Percentiles rank a stretch among this genome's conserved stretches.
These are phyloP conservation scores for Phellopilus nigrolimitatus DNA, from an alignment of 1,284 basidiomycete species.

Conservation along the genomic window DNA sequence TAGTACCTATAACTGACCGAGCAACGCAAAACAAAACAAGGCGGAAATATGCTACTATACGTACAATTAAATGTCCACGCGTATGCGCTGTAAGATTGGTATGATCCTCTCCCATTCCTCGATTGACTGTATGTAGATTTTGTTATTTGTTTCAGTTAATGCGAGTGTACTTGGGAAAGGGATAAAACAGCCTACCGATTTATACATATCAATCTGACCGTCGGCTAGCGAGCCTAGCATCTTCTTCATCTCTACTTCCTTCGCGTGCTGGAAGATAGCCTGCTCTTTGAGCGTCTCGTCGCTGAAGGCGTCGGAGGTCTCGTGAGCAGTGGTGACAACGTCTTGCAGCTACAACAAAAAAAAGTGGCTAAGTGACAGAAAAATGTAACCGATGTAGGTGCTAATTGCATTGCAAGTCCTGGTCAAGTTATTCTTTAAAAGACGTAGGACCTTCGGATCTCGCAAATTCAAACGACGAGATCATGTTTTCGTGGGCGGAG, in stretches of 20 bases:
- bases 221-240: constrained; percentile 85
- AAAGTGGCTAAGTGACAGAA: background rate
- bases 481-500: no score
- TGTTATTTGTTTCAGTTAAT: constrained; percentile 14
- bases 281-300: constrained; percentile 92
- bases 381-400: constrained; percentile 29
- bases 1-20: background rate
- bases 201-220: constrained; percentile 93
- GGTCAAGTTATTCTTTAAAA: no score
- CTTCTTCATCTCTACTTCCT: constrained; percentile 95
- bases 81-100: constrained; percentile 81
- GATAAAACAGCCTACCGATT: constrained; percentile 57
- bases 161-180: no score
- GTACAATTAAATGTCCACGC: constrained; percentile 66
- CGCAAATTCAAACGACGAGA: no score
- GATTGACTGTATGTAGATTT: constrained; percentile 54
- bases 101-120: constrained; percentile 92
- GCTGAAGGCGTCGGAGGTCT: constrained; percentile 93
- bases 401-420: no score
- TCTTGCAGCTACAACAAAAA: constrained; percentile 75
- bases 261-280: constrained; percentile 82
- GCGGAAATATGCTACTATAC: constrained; percentile 2
- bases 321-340: constrained; percentile 90
- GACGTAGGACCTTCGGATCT: no score
- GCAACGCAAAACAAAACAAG: background rate